These are phyloP conservation scores for Epichloe gansuensis DNA, from an alignment of 2,329 filamentous ascomycete genomes.

Conservation along the genomic window DNA sequence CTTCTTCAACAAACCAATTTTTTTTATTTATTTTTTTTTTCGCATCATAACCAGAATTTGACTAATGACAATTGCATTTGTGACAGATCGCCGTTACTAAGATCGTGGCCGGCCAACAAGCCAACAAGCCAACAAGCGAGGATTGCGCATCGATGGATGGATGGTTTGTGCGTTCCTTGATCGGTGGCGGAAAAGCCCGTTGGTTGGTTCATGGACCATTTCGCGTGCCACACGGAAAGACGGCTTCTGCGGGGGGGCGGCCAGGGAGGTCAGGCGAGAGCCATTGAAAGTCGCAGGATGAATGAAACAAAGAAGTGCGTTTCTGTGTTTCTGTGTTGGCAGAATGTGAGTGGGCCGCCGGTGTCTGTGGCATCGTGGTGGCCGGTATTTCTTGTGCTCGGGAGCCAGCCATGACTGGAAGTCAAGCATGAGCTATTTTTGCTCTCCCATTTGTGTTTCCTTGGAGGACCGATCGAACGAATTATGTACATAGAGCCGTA, in stretches of 20 bases:
- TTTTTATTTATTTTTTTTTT: neutral
- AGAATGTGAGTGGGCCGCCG: neutral
- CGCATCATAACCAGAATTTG: neutral
- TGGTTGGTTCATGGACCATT: neutral
- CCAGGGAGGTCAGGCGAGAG: neutral
- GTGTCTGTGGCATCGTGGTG: neutral
- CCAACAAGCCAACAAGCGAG: neutral
- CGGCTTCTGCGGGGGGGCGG: neutral
- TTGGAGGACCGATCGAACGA: no score
- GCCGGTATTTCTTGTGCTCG: neutral
- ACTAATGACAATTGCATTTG: slow-evolving; percentile 6
- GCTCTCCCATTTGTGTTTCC: neutral
- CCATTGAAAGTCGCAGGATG: neutral
- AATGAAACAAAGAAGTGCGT: neutral
- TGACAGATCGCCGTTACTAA: slow-evolving; percentile 13
- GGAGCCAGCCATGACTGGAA: no score
- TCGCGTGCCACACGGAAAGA: neutral
- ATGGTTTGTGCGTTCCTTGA: neutral
- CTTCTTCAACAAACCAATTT: neutral
- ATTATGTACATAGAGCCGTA: no score
- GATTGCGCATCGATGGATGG: neutral
- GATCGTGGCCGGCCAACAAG: neutral
- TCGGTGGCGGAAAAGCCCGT: neutral
- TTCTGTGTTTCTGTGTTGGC: neutral
- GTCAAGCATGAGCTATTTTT: neutral